phyloP scores from a whole-genome alignment of 208 protist genomes.

The Trypanosoma platydactyli region DNA sequence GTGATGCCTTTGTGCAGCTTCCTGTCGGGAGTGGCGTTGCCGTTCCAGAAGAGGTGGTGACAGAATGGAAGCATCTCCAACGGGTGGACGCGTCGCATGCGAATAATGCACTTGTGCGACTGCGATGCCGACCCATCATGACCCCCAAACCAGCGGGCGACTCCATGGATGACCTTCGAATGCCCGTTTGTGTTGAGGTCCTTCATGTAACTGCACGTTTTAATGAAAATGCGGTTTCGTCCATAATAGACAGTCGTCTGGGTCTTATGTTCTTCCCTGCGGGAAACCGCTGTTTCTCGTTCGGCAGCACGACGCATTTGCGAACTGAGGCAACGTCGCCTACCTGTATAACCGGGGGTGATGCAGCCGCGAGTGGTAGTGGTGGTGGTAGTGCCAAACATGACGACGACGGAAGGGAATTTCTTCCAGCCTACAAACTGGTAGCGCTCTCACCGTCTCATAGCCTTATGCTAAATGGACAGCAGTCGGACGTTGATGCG shows the following conservation, averaged over 20 bases:
- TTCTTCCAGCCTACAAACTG: neutral
- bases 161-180: neutral
- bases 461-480: slow-evolving; percentile 9
- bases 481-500: neutral
- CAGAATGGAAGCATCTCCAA: slow-evolving; percentile 12
- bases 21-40: neutral
- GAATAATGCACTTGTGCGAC: neutral
- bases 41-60: neutral
- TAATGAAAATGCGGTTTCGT: neutral
- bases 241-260: neutral
- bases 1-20: slow-evolving; percentile 8
- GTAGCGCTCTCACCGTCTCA: slow-evolving; percentile 14
- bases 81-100: neutral
- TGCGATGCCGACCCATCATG: slow-evolving; percentile 3
- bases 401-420: too few relatives aligned
- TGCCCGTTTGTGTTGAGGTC: slow-evolving; percentile 25
- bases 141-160: neutral
- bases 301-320: slow-evolving; percentile 16
- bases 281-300: neutral
- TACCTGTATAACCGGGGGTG: neutral
- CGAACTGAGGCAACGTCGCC: neutral
- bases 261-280: slow-evolving; percentile 18
- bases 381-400: neutral
- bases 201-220: neutral
- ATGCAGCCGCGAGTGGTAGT: neutral